Evolutionary conservation across 2,329 filamentous ascomycete genomes (phyloP).

Genomic region (Fusarium oligoseptatum): DNA sequence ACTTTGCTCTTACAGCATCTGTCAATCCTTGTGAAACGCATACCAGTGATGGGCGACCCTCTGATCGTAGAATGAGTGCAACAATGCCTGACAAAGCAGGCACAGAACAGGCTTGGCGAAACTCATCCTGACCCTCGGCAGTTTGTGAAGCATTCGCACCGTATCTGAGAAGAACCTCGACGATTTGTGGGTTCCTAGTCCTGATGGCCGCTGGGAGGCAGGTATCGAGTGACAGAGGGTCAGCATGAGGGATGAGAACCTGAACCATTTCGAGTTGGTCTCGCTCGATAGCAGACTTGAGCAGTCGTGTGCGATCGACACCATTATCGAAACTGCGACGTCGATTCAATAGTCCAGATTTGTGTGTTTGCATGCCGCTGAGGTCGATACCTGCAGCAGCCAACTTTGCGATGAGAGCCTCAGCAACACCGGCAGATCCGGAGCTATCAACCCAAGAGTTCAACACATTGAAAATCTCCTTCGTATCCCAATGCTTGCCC

Average conservation of each 20-base stretch:
- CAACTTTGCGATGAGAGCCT: conserved; percentile 66
- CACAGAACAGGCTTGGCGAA: conserved; percentile 63
- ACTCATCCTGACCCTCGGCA: conserved; percentile 65
- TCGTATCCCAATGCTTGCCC: conserved; percentile 65
- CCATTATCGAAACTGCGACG: conserved; percentile 64
- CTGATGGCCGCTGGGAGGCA: conserved; percentile 64
- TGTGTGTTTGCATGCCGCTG: conserved; percentile 62
- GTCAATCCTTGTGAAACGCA: conserved; percentile 65
- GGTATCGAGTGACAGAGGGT: conserved; percentile 63
- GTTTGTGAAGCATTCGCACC: conserved; percentile 64
- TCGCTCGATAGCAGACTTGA: conserved; percentile 65
- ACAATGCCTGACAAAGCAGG: conserved; percentile 62
- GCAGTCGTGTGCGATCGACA: conserved; percentile 62
- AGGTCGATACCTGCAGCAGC: conserved; percentile 64
- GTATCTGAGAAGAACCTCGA: conserved; percentile 63
- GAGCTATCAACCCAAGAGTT: conserved; percentile 62
- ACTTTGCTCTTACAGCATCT: conserved; percentile 64
- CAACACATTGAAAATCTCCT: conserved; percentile 66
- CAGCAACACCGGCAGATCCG: conserved; percentile 68
- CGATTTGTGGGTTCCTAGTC: conserved; percentile 57
- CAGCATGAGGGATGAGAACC: conserved; percentile 66
- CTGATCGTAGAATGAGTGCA: conserved; percentile 62
- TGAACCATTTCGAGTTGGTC: conserved; percentile 66
- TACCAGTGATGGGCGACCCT: conserved; percentile 58
- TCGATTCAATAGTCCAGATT: conserved; percentile 61